Base-by-base conservation (phyloP, 192 early-diverging fungal genomes). In the Dispira simplex region DNA sequence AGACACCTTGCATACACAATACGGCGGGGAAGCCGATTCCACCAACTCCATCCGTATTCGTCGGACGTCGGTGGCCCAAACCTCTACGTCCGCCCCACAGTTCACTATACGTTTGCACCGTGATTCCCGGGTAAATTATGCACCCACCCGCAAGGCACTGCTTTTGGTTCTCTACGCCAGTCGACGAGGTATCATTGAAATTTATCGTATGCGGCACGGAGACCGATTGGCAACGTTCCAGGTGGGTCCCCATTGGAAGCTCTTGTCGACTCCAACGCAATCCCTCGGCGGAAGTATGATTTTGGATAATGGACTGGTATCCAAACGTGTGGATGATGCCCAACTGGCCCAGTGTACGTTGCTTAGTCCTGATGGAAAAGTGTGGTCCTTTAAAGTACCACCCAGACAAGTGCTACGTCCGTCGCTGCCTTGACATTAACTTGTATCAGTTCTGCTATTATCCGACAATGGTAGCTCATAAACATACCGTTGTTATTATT, bases 81-180 rank as follows among this genome's bases (percentile, higher is more conserved):
- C n/a, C 11, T 46, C 51, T 11, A 25, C 18, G 51, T 11, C 51
- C 18, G 20, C 51, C 51, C 51, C 51, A 16, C 43, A n/a, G 21
- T 47, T 47, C 46, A 65, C 32, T 11, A 21, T 66, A 26, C 32
- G 54, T 51, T 28, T 49, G 5, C 54, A 21, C 18, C 46, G 27
- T 11, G 32, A 65, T 28, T 46, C 44, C 1, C 46, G 49, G n/a
- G 23, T 44, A 62, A 51, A 26, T 48, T 44, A 69, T 64, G 45
- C 48, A 28, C 45, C 39, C 21, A 67, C 65, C 44, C 72, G 74
- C 16, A 63, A 68, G n/a, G 43, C 69, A 10, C 71, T 83, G 20
- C 80, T 85, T 48, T 63, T 89, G 11, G 84, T 80, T 1, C 81
- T 89, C 4, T 87, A 88, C 69, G 73, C 77, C 11, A 71, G 77